phyloP scores from a whole-genome alignment of 768 basidiomycete species.

The Podaxis sp. region DNA sequence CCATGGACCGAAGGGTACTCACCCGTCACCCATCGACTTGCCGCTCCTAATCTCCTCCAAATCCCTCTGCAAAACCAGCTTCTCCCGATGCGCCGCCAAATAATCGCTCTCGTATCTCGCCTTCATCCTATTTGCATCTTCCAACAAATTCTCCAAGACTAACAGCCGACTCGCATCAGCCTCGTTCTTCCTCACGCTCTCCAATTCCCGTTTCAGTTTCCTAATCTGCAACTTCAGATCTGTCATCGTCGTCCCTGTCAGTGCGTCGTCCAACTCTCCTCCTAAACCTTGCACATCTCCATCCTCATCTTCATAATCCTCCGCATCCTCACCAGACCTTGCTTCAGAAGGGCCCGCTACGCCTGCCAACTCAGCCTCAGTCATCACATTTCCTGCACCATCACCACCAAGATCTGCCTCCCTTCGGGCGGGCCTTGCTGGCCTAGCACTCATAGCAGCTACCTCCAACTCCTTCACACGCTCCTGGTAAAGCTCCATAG shows the following conservation, averaged over 20 bases:
- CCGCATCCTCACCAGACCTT: conserved; percentile 15
- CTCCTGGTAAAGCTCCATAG: conserved; percentile 88
- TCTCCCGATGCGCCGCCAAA: conserved; percentile 79
- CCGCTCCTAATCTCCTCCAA: conserved; percentile 89
- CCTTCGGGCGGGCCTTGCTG: conserved; percentile 28
- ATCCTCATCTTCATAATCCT: conserved; percentile 39
- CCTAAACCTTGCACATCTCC: conserved; percentile 62
- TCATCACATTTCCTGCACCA: conserved; percentile 27
- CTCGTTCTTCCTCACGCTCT: conserved; percentile 69
- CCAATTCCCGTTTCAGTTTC: conserved; percentile 79
- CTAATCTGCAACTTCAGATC: conserved; percentile 88
- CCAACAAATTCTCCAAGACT: conserved; percentile 88
- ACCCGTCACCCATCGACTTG: conserved; percentile 84
- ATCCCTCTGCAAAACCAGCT: conserved; percentile 74
- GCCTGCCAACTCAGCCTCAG: background rate
- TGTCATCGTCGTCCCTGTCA: conserved; percentile 84
- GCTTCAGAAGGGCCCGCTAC: background rate
- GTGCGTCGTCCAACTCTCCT: conserved; percentile 85
- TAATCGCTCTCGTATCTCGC: conserved; percentile 87
- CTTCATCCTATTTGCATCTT: conserved; percentile 91
- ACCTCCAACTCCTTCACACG: conserved; percentile 87
- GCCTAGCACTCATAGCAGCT: conserved; percentile 36
- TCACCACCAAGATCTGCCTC: conserved; percentile 22
- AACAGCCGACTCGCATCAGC: conserved; percentile 74
- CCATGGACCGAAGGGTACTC: conserved; percentile 22